Base-by-base conservation (phyloP, 495 filamentous ascomycete genomes). In the Aspergillus leporis region DNA sequence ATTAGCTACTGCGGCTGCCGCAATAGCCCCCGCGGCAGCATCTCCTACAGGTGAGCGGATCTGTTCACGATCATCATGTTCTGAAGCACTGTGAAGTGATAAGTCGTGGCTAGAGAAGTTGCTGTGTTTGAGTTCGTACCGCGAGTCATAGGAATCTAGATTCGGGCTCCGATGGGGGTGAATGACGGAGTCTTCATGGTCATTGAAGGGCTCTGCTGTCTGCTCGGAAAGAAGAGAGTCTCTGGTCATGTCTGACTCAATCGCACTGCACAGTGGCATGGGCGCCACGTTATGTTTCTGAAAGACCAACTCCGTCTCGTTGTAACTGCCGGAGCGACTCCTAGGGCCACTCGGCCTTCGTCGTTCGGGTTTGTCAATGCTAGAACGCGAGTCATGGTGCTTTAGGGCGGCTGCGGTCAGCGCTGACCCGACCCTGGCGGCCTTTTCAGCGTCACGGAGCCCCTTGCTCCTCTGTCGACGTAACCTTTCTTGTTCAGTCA, bases 141-240 rank as follows among this genome's bases (percentile, higher is more conserved):
- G 78, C 8, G 78, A 66, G 49, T 79, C 72, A 51, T 83, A 58
- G 5, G 83, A 80, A 9, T 80, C 80, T 32, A 77, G 76, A 10
- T 74, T 80, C 7, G 85, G 82, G 12, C 83, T 85, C 22, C 79
- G 71, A 41, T 80, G 70, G 47, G 90, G 85, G 21, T 76, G 81
- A 40, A 83, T 70, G 3, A 69, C 74, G 19, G 63, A 61, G 57
- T 81, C 73, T 18, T 72, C 53, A 63, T 60, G 45, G 66, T 68
- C 22, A 66, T 61, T 36, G 60, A 61, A 62, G 53, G 90, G 84
- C 61, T 87, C 73, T 61, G 87, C 90, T 0, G 90, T 92, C 23
- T 88, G 85, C 38, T 90, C 87, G 5, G 94, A 93, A 12, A 96
- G 78, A 56, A 98, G 90, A 0, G 95, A 98, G 36, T 89, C 87